phyloP scores from a whole-genome alignment of 2,329 filamentous ascomycete genomes.

The Penicillium fuscoglaucum region DNA sequence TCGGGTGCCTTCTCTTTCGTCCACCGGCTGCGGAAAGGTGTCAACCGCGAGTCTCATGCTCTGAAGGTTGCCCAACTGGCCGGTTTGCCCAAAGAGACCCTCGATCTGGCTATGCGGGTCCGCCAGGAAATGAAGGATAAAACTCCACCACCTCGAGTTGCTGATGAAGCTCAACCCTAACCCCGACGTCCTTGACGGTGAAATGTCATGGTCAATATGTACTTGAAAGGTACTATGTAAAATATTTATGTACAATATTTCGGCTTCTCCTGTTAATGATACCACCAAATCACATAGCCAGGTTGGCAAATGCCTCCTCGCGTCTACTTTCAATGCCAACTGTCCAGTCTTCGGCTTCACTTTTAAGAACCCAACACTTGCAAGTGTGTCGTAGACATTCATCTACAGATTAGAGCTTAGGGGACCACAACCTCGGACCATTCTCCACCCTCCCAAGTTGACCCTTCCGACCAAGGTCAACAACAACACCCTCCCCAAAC shows the following conservation, averaged over 20 bases:
- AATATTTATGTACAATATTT: constrained; percentile 11
- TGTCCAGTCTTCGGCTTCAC: not conserved
- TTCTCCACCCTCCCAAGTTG: constrained; percentile 23
- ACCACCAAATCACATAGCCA: not conserved
- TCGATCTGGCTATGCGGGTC: constrained; percentile 65
- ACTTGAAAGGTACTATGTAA: constrained; percentile 1
- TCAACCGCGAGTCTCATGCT: constrained; percentile 86
- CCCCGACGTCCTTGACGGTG: not conserved
- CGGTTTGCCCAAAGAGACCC: constrained; percentile 71
- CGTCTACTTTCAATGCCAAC: not conserved
- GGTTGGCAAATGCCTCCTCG: not conserved
- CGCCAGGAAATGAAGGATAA: constrained; percentile 42
- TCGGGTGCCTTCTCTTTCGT: constrained; percentile 77
- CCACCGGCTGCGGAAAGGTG: constrained; percentile 75
- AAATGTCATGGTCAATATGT: not conserved
- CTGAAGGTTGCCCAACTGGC: constrained; percentile 91
- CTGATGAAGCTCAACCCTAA: not conserved
- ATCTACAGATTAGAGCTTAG: constrained; percentile 18
- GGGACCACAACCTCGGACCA: constrained; percentile 17
- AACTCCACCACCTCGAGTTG: not conserved
- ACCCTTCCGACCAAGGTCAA: constrained; percentile 30
- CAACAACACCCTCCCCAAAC: constrained; percentile 43
- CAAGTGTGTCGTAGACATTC: not conserved
- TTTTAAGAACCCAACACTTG: not conserved
- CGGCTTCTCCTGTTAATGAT: not conserved